Evolutionary conservation across 2,329 filamentous ascomycete genomes (phyloP), one percentile per base, ranked within the genome.

Genomic region (Pseudomassariella vexata): DNA sequence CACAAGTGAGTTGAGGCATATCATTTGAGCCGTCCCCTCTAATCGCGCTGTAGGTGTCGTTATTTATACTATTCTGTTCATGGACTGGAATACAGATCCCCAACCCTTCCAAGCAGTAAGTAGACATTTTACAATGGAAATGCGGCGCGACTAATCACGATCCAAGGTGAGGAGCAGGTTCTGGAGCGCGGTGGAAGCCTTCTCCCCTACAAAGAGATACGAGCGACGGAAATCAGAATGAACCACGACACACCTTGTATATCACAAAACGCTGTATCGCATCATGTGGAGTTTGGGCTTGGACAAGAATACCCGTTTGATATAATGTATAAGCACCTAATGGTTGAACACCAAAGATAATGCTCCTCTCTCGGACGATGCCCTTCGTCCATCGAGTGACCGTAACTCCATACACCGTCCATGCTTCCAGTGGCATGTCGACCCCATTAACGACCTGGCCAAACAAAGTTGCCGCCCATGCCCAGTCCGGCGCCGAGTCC

Each of bases 381-480:
- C 12, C 7, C 10, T 26, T 7, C 24, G 9, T 26, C n/a, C n/a
- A n/a, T n/a, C n/a, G n/a, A 19, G 18, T 29, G 28, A 24, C 33
- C 28, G n/a, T 21, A 30, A 36, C 34, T 21, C 34, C 34, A 28
- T 35, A 31, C 29, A 27, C 36, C 25, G 18, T 23, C 29, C 14
- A 33, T 36, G 29, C 28, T 28, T 18, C n/a, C n/a, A 10, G 8
- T 27, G 10, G 23, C 19, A 6, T 24, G 5, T 15, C 9, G 12
- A 12, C 20, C 22, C 9, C 30, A 35, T 47, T 37, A 48, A 36
- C 50, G 39, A n/a, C 49, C 49, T 6, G 49, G 50, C 73, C 74
- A 78, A 18, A 74, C 73, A 55, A 78, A 74, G 39, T 70, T 75
- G 14, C 66, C 65, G 7, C 73, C 70, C 63, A 77, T 74, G 9